Conservation (phyloP, 129 eudicot species). For the Artemisia tridentata region DNA sequence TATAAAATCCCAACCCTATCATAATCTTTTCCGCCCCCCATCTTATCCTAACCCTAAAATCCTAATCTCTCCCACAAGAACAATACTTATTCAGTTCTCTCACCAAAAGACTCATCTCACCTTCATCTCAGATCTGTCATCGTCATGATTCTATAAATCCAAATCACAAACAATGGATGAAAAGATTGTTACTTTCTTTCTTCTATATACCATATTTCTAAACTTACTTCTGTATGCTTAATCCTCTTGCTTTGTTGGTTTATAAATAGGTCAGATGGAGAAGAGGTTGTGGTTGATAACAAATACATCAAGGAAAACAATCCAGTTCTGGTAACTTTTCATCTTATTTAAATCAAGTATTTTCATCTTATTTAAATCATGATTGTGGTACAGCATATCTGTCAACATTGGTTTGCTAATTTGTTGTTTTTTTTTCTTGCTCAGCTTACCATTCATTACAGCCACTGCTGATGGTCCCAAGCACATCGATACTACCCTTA, state of each 20-base stretch:
- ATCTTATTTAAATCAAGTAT: not conserved
- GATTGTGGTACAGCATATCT: not conserved
- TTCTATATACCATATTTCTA: slow-evolving; percentile 1
- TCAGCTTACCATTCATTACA: slow-evolving; percentile 91
- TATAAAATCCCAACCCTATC: no score
- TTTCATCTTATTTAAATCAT: no score
- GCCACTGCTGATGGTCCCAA: slow-evolving; percentile 99
- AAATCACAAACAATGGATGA: no score
- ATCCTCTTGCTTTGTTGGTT: slow-evolving; percentile 12
- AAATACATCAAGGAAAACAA: slow-evolving; percentile 67
- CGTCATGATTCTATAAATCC: no score
- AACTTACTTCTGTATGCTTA: not conserved
- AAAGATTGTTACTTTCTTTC: no score
- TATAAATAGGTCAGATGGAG: slow-evolving; percentile 72
- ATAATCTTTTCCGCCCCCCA: no score
- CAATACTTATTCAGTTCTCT: no score
- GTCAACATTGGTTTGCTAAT: slow-evolving; percentile 5
- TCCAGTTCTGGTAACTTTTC: slow-evolving; percentile 62
- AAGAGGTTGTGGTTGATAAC: slow-evolving; percentile 74
- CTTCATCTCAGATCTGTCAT: no score
- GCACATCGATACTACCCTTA: slow-evolving; percentile 90
- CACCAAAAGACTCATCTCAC: no score
- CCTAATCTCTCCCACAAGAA: no score
- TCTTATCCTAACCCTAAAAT: no score
- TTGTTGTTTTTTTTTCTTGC: slow-evolving; percentile 18